Evolutionary conservation across 1,139 yeast genomes (phyloP), one percentile per base, ranked within the genome.

Genomic region (Debaryomyces coudertii): DNA sequence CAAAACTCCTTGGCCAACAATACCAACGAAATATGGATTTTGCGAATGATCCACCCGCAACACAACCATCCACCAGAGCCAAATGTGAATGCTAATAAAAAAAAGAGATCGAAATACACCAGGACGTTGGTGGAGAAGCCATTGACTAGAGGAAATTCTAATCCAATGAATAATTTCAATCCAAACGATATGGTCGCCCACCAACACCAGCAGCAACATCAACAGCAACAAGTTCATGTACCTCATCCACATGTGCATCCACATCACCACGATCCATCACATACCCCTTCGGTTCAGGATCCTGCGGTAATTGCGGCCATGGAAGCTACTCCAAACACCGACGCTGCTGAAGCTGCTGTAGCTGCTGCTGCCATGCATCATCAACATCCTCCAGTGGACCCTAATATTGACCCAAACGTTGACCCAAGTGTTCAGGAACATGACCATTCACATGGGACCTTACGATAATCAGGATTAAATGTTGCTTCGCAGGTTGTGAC

Each of bases 61-160:
- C 79, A 75, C 58, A 74, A 73, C 55, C 80, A 75, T 54, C 64
- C 79, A 2, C 73, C 79, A 12, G 79, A 75, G 58, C 77, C 78
- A 24, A 60, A 62, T 35, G 57, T 56, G 44, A 53, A 60, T n/a
- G 59, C 62, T 37, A 53, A 60, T n/a, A 64, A 63, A 45, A 69
- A 70, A 54, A 73, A 71, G 60, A 64, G 76, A 53, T 64, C 67
- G 50, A 72, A 73, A 57, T 65, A 62, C 54, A 58, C 75, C 30
- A 61, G 79, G 48, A 70, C 76, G 7, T 66, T 75, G 55, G 80
- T 75, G 11, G 77, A 75, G 53, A 75, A 74, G 56, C 80, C 80
- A 2, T 59, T 73, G 51, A 72, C 72, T 57, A 65, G 75, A 39
- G 42, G 55, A 54, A 46, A 51, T 58, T 31, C 53, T 48, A 12